phyloP scores from a whole-genome alignment of 345 rosid genomes.

The Heritiera fomes region DNA sequence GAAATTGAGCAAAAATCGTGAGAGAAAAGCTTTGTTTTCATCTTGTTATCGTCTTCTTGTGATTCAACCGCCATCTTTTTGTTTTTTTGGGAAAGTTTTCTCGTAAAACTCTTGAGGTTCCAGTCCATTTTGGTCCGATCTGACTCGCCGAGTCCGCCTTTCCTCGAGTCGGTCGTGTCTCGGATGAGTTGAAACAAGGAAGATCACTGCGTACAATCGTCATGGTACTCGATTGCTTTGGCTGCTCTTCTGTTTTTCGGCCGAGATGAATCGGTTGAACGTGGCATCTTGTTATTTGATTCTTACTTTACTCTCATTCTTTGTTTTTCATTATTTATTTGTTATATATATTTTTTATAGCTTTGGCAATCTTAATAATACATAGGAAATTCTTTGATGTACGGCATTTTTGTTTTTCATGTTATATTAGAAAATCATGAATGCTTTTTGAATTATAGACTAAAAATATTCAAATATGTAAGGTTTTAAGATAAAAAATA shows the following conservation, averaged over 20 bases:
- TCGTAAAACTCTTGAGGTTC: constrained; percentile 10
- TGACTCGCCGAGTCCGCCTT: constrained; percentile 11
- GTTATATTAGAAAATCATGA: constrained; percentile 10
- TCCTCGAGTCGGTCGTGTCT: constrained; percentile 10
- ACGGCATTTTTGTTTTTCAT: background rate
- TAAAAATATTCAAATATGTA: background rate
- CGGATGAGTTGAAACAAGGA: constrained; percentile 19
- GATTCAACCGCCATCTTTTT: constrained; percentile 8
- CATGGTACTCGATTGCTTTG: constrained; percentile 21
- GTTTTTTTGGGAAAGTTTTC: background rate
- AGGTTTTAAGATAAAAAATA: background rate
- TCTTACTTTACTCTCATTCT: background rate
- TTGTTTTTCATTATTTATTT: background rate
- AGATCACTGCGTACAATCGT: constrained; percentile 17
- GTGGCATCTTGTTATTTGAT: constrained; percentile 12
- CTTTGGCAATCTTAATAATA: background rate
- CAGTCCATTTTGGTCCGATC: constrained; percentile 20
- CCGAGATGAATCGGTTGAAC: constrained; percentile 17
- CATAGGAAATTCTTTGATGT: constrained; percentile 7
- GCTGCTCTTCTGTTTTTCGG: background rate
- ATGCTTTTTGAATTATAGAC: background rate
- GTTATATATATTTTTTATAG: background rate
- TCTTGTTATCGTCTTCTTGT: constrained; percentile 9
- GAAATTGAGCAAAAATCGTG: background rate
- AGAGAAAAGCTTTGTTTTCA: background rate